A percentile compares a stretch with the other conserved stretches of the same genome.
phyloP scores from a whole-genome alignment of 805 yeast genomes.

The Maudiozyma pseudohumilis region DNA sequence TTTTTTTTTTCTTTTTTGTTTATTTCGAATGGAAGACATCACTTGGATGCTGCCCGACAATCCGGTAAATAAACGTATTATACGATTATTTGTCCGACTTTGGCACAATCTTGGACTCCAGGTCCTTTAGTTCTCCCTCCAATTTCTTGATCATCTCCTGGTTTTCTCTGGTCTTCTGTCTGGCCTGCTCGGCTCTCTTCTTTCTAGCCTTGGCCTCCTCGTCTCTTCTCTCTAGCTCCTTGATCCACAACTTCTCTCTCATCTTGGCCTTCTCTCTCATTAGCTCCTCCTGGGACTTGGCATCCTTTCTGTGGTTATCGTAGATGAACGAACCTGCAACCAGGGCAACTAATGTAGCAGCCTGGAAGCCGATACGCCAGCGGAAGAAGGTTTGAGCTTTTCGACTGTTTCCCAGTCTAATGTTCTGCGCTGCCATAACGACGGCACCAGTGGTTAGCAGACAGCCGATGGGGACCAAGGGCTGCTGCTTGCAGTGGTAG shows the following conservation, averaged over 20 bases:
- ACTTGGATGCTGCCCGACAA: too few species aligned
- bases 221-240: constrained; percentile 82
- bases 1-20: too few species aligned
- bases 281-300: constrained; percentile 50
- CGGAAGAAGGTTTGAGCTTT: constrained; percentile 82
- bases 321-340: constrained; percentile 69
- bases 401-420: constrained; percentile 59
- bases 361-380: constrained; percentile 84
- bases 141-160: constrained; percentile 22
- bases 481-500: constrained; percentile 70
- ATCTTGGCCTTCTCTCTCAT: constrained; percentile 69
- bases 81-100: not conserved
- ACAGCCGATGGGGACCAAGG: constrained; percentile 78
- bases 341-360: constrained; percentile 70
- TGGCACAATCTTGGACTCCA: constrained; percentile 16
- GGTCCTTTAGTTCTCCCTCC: constrained; percentile 21
- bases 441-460: constrained; percentile 75
- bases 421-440: constrained; percentile 62
- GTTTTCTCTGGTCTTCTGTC: constrained; percentile 33
- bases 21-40: too few species aligned
- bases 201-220: constrained; percentile 57
- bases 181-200: constrained; percentile 54
- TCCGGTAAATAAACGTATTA: too few species aligned
- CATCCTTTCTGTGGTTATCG: constrained; percentile 41
- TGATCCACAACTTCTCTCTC: constrained; percentile 83